phyloP scores from a whole-genome alignment of 495 filamentous ascomycete species.

The Delitschia confertaspora region DNA sequence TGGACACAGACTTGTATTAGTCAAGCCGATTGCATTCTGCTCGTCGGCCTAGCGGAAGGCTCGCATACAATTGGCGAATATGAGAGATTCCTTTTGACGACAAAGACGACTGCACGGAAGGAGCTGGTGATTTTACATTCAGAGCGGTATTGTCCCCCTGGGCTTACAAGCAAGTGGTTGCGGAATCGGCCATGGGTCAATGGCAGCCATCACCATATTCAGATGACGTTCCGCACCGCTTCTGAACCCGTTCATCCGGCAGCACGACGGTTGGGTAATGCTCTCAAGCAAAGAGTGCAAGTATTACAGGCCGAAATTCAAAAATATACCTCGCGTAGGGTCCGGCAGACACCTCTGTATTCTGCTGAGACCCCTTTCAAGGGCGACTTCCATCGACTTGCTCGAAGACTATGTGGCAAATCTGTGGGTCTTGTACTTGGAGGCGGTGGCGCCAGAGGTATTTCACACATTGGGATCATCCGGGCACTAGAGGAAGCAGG shows the following conservation, averaged over 20 bases:
- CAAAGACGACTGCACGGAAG: constrained; percentile 94
- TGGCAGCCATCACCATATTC: constrained; percentile 95
- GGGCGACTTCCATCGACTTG: constrained; percentile 90
- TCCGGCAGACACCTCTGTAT: constrained; percentile 80
- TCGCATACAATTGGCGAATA: constrained; percentile 90
- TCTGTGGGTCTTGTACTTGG: constrained; percentile 91
- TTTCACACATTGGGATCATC: constrained; percentile 87
- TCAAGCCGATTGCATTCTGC: constrained; percentile 89
- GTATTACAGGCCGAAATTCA: constrained; percentile 94
- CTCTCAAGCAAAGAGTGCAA: constrained; percentile 85
- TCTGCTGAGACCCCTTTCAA: constrained; percentile 88
- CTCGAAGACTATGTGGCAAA: constrained; percentile 83
- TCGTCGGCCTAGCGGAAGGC: constrained; percentile 85
- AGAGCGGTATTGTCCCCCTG: constrained; percentile 78
- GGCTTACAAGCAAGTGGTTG: constrained; percentile 79
- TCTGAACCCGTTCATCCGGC: constrained; percentile 69
- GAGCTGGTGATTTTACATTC: constrained; percentile 88
- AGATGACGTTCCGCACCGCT: constrained; percentile 83
- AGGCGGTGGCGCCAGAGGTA: constrained; percentile 84
- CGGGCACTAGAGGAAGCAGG: constrained; percentile 92
- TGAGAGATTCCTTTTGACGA: constrained; percentile 87
- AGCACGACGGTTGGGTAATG: constrained; percentile 69
- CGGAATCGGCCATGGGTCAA: constrained; percentile 96
- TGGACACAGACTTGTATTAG: constrained; percentile 98
- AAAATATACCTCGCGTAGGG: constrained; percentile 84